A percentile compares a stretch with the other conserved stretches of the same genome.
Evolutionary conservation across 2,329 filamentous ascomycete genomes (phyloP).

Genomic region (Fusarium sp.): DNA sequence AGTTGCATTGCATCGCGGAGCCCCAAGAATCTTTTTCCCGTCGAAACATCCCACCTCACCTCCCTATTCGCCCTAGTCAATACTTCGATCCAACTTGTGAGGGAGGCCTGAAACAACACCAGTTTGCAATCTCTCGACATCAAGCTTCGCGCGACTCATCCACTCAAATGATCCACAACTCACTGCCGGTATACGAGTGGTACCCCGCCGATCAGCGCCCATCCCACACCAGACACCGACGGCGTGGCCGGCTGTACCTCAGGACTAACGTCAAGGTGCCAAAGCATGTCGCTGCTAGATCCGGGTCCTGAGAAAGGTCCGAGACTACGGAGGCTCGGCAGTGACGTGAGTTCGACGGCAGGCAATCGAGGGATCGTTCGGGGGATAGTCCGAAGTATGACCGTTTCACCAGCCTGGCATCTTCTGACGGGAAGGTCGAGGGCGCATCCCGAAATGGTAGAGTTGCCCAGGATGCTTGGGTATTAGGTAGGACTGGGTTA

Average conservation of each 20-base stretch:
- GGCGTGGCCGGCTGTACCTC: constrained; percentile 43
- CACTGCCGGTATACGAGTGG: constrained; percentile 20
- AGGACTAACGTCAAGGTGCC: constrained; percentile 29
- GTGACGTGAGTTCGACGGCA: constrained; percentile 27
- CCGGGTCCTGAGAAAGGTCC: constrained; percentile 21
- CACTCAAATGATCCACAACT: constrained; percentile 8
- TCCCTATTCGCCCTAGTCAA: background rate
- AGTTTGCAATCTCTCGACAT: background rate
- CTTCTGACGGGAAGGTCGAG: constrained; percentile 6
- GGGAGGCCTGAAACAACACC: background rate
- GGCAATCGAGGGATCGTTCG: constrained; percentile 11
- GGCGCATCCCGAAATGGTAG: constrained; percentile 6
- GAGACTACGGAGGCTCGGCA: constrained; percentile 8
- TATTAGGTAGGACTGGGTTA: constrained; percentile 1
- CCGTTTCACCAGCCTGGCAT: constrained; percentile 23
- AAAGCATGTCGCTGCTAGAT: constrained; percentile 23
- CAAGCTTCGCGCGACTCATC: constrained; percentile 10
- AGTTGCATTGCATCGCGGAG: constrained; percentile 7
- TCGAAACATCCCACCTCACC: background rate
- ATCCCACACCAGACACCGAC: constrained; percentile 36
- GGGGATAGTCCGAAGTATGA: constrained; percentile 17
- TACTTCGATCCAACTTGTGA: background rate
- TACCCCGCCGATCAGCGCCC: constrained; percentile 38
- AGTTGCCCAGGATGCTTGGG: constrained; percentile 10
- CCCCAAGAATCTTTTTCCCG: background rate